Evolutionary conservation across 2,329 filamentous ascomycete genomes (phyloP).

Genomic region (Fusarium poae): DNA sequence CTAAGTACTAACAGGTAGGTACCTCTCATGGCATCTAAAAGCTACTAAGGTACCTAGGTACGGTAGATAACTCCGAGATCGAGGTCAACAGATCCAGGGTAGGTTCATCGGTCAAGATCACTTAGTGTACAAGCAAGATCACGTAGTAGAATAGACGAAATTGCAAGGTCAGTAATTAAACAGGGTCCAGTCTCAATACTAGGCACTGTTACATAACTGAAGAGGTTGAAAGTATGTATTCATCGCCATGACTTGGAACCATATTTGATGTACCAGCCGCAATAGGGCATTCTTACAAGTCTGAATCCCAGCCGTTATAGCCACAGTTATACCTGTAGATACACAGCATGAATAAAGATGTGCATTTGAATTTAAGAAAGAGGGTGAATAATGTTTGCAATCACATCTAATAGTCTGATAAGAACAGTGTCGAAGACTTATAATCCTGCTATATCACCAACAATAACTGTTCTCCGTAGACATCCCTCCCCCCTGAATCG

Average conservation of each 20-base stretch:
- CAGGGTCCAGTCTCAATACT: neutral
- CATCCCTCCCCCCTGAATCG: slow-evolving; percentile 29
- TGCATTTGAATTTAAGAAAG: no score
- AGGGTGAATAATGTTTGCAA: neutral
- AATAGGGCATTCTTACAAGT: neutral
- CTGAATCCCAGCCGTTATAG: neutral
- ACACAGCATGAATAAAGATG: neutral
- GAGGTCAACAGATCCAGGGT: neutral
- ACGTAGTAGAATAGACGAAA: neutral
- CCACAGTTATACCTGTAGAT: neutral
- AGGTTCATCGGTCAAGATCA: neutral
- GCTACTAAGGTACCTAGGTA: no score
- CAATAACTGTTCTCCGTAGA: neutral
- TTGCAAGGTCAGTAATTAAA: neutral
- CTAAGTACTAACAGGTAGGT: neutral
- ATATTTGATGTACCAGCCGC: slow-evolving; percentile 9
- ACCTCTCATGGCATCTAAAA: neutral
- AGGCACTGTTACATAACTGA: no score
- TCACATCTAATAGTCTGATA: no score
- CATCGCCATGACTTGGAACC: neutral
- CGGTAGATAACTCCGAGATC: neutral
- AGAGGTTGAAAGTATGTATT: no score
- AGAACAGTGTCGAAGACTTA: neutral
- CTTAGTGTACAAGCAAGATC: neutral
- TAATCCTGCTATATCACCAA: neutral